Percentiles rank a stretch among this genome's conserved stretches.
Evolutionary conservation across 331 rosid genomes (phyloP).

Genomic region (Pyracantha coccinea): DNA sequence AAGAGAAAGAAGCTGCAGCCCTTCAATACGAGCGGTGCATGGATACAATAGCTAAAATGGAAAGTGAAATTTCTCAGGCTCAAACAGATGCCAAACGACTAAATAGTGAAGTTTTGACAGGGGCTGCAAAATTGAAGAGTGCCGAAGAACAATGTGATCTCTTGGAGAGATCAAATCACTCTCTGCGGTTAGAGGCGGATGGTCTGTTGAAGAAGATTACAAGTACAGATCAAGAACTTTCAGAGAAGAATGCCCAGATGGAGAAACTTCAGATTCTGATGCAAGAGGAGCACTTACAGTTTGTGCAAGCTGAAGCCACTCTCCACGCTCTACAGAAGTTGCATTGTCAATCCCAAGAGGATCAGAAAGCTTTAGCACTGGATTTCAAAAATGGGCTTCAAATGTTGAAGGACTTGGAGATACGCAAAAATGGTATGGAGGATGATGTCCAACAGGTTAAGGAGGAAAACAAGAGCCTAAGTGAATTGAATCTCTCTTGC

Average conservation of each 20-base stretch:
- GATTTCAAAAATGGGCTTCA: slow-evolving; percentile 79
- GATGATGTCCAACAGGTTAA: slow-evolving; percentile 48
- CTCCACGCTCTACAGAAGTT: slow-evolving; percentile 60
- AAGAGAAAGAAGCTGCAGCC: slow-evolving; percentile 59
- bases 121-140: slow-evolving; percentile 44
- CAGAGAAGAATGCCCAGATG: slow-evolving; percentile 60
- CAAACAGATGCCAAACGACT: slow-evolving; percentile 46
- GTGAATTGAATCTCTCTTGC: slow-evolving; percentile 45
- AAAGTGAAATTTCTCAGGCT: slow-evolving; percentile 47
- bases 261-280: slow-evolving; percentile 60
- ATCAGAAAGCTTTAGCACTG: slow-evolving; percentile 65
- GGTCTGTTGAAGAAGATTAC: slow-evolving; percentile 63
- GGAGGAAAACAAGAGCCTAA: slow-evolving; percentile 55
- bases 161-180: slow-evolving; percentile 58
- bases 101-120: slow-evolving; percentile 37
- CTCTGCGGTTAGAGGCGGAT: slow-evolving; percentile 57
- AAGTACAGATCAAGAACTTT: slow-evolving; percentile 66
- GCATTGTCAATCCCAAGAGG: slow-evolving; percentile 73
- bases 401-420: slow-evolving; percentile 64
- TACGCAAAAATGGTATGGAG: slow-evolving; percentile 52
- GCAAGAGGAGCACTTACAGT: slow-evolving; percentile 67
- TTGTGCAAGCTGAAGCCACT: slow-evolving; percentile 68
- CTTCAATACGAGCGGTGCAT: slow-evolving; percentile 51
- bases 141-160: slow-evolving; percentile 42
- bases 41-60: slow-evolving; percentile 66